Evolutionary conservation across 192 early-diverging fungal species (phyloP), one percentile per base, ranked within the genome.

Genomic region (Pilobolus umbonatus): DNA sequence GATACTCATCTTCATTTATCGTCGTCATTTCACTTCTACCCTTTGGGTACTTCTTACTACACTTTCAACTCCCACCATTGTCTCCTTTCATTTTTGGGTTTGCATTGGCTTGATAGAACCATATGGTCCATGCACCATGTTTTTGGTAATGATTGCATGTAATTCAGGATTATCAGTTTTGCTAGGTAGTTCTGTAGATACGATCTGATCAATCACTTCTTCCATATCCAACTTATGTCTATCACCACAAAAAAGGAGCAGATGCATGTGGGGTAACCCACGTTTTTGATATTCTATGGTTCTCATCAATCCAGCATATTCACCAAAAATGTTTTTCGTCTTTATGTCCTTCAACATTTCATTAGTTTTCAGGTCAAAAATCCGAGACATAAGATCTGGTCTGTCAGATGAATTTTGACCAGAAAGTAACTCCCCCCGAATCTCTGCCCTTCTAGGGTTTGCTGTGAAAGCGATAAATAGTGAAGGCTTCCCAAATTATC

Each of bases 201-300:
- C n/a, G n/a, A n/a, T n/a, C n/a, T n/a, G n/a, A n/a, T n/a, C n/a
- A n/a, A n/a, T n/a, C n/a, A n/a, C n/a, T n/a, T n/a, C n/a, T n/a
- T n/a, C n/a, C n/a, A n/a, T n/a, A n/a, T n/a, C n/a, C n/a, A n/a
- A n/a, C n/a, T n/a, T n/a, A n/a, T n/a, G n/a, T n/a, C n/a, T n/a
- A n/a, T n/a, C n/a, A n/a, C n/a, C n/a, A n/a, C n/a, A n/a, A n/a
- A n/a, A n/a, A n/a, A n/a, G n/a, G n/a, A n/a, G n/a, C n/a, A n/a
- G n/a, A n/a, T n/a, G n/a, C n/a, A n/a, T n/a, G n/a, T n/a, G n/a
- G n/a, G n/a, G n/a, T n/a, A n/a, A n/a, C n/a, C n/a, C n/a, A n/a
- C n/a, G n/a, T 22, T 52, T 75, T 31, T 75, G 68, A 21, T 68
- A 71, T 56, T 71, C 74, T 24, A 75, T 57, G 2, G 64, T 48